Percentiles rank a stretch among this genome's conserved stretches.
These are phyloP conservation scores for Suillus spraguei DNA, from an alignment of 768 basidiomycete species.

Conservation along the genomic window DNA sequence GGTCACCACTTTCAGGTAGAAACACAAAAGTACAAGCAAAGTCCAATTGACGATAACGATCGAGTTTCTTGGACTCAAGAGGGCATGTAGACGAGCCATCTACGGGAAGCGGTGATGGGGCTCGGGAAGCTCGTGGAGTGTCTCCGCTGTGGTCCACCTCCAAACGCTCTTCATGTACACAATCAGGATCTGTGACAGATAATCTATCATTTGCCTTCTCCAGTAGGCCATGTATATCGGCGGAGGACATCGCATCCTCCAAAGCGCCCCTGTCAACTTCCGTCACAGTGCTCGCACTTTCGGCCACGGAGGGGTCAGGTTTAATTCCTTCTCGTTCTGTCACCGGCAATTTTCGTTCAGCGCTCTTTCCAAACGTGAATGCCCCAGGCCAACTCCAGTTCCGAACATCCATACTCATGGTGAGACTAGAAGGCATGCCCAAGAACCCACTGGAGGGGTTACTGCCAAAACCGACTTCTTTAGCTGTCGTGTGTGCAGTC, in stretches of 20 bases:
- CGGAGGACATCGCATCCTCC: slow-evolving; percentile 43
- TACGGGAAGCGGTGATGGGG: slow-evolving; percentile 19
- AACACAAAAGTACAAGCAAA: slow-evolving; percentile 52
- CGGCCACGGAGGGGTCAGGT: slow-evolving; percentile 3
- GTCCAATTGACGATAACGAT: slow-evolving; percentile 26
- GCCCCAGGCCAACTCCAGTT: slow-evolving; percentile 80
- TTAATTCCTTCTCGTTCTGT: slow-evolving; percentile 10
- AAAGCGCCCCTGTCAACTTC: slow-evolving; percentile 40
- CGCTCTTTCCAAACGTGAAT: slow-evolving; percentile 61
- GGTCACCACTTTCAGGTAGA: slow-evolving; percentile 41
- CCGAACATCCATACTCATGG: slow-evolving; percentile 49
- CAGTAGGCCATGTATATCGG: slow-evolving; percentile 24
- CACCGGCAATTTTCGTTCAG: neutral
- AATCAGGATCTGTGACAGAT: neutral
- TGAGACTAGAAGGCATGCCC: slow-evolving; percentile 48
- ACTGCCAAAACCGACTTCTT: slow-evolving; percentile 15
- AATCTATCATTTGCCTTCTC: slow-evolving; percentile 20
- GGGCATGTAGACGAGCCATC: neutral
- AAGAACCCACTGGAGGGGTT: slow-evolving; percentile 40
- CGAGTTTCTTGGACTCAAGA: slow-evolving; percentile 6
- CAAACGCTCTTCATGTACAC: neutral
- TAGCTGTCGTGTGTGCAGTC: slow-evolving; percentile 15
- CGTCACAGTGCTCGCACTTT: slow-evolving; percentile 16
- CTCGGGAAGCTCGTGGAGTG: slow-evolving; percentile 31
- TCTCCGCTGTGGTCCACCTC: slow-evolving; percentile 15